phyloP scores from a whole-genome alignment of 2,329 filamentous ascomycete genomes.

The Claviceps sp. region DNA sequence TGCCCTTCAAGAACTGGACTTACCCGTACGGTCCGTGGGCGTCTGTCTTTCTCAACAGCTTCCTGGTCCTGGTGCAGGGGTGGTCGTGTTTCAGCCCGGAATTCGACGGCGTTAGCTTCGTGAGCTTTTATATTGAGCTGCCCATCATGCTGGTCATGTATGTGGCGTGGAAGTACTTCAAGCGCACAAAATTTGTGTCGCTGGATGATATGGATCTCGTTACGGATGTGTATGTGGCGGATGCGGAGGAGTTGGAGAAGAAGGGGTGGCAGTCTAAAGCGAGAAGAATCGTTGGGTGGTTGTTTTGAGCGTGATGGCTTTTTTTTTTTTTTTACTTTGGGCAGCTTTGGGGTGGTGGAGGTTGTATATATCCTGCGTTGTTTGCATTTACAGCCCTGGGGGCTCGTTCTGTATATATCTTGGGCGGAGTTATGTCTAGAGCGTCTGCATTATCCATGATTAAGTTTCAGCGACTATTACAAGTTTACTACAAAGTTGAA shows the following conservation, averaged over 20 bases:
- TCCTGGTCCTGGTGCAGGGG: constrained; percentile 50
- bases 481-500: too few relatives aligned
- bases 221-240: constrained; percentile 43
- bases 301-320: constrained; percentile 13
- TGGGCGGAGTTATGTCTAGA: too few relatives aligned
- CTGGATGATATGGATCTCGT: constrained; percentile 49
- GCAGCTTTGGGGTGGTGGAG: too few relatives aligned
- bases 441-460: too few relatives aligned
- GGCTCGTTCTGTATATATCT: background rate
- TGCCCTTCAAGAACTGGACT: constrained; percentile 54
- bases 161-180: constrained; percentile 56
- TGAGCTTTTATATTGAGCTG: constrained; percentile 50
- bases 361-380: background rate
- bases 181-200: constrained; percentile 44
- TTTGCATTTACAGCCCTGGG: background rate
- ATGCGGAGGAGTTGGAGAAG: constrained; percentile 14
- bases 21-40: constrained; percentile 49
- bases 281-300: constrained; percentile 19
- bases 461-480: too few relatives aligned
- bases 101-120: constrained; percentile 46
- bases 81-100: constrained; percentile 47
- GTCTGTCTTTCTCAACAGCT: constrained; percentile 40
- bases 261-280: constrained; percentile 34
- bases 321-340: too few relatives aligned
- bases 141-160: constrained; percentile 51